phyloP scores from a whole-genome alignment of 140 eudicot species.

The Flaveria floridana region DNA sequence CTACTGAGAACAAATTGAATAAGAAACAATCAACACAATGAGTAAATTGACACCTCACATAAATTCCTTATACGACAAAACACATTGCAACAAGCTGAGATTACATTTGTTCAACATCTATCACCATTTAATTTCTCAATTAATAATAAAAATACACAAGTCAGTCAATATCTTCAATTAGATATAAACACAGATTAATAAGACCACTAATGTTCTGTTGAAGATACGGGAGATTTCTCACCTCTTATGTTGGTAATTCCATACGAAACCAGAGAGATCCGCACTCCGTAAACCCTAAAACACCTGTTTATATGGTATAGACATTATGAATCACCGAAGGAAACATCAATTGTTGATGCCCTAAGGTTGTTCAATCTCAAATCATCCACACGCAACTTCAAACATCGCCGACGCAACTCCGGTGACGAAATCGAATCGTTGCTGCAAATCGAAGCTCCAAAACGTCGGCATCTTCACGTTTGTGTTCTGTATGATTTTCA shows the following conservation, averaged over 20 bases:
- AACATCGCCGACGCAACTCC: neutral
- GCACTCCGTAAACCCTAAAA: too few relatives aligned
- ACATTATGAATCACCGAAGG: too few relatives aligned
- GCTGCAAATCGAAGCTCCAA: neutral
- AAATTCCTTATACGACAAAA: conserved; percentile 1
- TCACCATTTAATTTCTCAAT: conserved; percentile 5
- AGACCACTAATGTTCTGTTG: conserved; percentile 1
- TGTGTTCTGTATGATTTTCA: neutral
- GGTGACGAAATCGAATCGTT: neutral
- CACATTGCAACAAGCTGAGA: neutral
- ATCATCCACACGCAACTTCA: neutral
- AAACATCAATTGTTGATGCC: too few relatives aligned
- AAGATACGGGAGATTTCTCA: neutral
- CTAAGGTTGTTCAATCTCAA: too few relatives aligned
- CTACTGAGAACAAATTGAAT: neutral
- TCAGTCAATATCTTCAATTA: neutral
- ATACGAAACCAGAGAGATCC: too few relatives aligned
- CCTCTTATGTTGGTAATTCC: neutral
- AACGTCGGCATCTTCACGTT: neutral
- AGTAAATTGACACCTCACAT: neutral
- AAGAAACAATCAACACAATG: neutral
- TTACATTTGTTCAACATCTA: neutral
- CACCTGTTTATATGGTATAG: too few relatives aligned
- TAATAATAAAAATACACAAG: neutral
- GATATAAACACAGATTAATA: neutral